Evolutionary conservation across 176 grass and related monocot genomes (phyloP).

Genomic region (Lolium rigidum): DNA sequence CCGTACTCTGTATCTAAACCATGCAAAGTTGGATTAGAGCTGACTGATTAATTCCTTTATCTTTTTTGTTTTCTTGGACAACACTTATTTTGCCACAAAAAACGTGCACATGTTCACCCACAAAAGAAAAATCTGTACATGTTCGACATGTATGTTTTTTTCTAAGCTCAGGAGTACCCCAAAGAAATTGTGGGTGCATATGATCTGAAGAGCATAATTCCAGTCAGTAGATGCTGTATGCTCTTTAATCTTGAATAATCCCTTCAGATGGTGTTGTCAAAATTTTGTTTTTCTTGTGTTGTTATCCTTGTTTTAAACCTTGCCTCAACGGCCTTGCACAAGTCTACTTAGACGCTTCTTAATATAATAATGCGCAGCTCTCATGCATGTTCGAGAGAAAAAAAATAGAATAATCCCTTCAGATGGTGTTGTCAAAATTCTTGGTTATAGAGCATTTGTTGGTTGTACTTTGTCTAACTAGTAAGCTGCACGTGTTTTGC

Average conservation of each 20-base stretch:
- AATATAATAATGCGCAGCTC: too few species aligned
- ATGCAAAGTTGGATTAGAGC: not conserved
- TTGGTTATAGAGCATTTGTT: not conserved
- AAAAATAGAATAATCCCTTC: not conserved
- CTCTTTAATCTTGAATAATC: conserved; percentile 6
- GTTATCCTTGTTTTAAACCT: too few species aligned
- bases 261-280: too few species aligned
- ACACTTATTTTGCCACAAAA: conserved; percentile 1
- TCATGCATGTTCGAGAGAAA: too few species aligned
- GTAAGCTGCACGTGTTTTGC: too few species aligned
- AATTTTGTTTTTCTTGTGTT: too few species aligned
- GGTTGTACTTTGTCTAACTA: not conserved
- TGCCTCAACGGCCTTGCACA: too few species aligned
- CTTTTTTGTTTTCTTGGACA: not conserved
- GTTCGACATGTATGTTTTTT: too few species aligned
- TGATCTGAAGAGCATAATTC: not conserved
- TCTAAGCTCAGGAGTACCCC: too few species aligned
- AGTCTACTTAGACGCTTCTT: too few species aligned
- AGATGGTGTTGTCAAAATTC: conserved; percentile 7
- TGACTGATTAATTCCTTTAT: not conserved
- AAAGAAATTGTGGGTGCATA: too few species aligned
- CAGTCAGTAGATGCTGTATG: not conserved
- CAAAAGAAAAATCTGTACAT: not conserved
- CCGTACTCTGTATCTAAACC: not conserved
- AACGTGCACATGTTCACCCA: not conserved